A percentile compares a stretch with the other conserved stretches of the same genome.
Evolutionary conservation across 306 rosid species (phyloP).

Genomic region (Cicer bijugum): DNA sequence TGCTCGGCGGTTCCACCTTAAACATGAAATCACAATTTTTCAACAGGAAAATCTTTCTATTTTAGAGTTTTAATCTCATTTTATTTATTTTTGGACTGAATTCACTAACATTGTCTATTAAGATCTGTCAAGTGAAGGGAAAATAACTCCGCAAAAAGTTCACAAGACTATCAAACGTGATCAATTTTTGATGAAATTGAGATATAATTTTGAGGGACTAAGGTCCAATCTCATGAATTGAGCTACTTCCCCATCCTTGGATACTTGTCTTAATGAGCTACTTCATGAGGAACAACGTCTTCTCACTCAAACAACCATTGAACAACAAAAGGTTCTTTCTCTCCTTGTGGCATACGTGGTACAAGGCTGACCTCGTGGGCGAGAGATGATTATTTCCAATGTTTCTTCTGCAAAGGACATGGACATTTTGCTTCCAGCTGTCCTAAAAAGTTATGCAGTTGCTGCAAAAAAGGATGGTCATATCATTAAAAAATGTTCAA

Average conservation of each 20-base stretch:
- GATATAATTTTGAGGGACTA: slow-evolving; percentile 17
- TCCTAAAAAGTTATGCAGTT: not conserved
- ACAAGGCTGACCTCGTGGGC: not conserved
- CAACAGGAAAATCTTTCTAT: not conserved
- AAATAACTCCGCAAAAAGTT: not conserved
- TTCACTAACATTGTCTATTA: not conserved
- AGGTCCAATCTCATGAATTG: not conserved
- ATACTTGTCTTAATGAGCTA: too few relatives aligned
- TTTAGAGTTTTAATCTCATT: not conserved
- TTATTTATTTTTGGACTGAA: slow-evolving; percentile 15
- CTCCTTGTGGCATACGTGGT: not conserved
- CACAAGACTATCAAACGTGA: not conserved
- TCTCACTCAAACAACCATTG: too few relatives aligned
- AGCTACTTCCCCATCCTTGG: too few relatives aligned
- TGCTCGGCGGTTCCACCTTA: not conserved
- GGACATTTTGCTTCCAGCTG: not conserved
- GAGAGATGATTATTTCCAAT: too few relatives aligned
- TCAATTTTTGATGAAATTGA: not conserved
- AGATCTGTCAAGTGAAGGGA: not conserved
- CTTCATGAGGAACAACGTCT: not conserved
- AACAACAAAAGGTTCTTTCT: too few relatives aligned
- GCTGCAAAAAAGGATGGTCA: slow-evolving; percentile 17
- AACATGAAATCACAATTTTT: not conserved
- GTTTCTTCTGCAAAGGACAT: not conserved
- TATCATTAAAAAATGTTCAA: not conserved